Conservation (phyloP, 257 asterid species). For the Fraxinus cuspidata region DNA sequence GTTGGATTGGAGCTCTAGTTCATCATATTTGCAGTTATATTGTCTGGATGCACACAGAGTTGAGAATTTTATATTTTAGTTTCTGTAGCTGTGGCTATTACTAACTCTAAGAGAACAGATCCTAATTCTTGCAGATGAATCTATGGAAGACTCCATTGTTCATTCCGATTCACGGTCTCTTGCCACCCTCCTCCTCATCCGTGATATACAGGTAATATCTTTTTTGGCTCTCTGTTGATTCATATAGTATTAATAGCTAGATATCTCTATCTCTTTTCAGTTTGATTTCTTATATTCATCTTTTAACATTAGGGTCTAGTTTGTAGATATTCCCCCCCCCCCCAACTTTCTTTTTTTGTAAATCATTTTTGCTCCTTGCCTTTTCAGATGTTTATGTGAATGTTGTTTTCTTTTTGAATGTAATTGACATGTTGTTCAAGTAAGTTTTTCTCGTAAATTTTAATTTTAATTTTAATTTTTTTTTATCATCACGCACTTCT, state of each 20-base stretch:
- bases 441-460: too few relatives aligned
- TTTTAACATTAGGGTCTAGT: not conserved
- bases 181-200: constrained; percentile 95
- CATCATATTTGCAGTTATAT: constrained; percentile 12
- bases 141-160: constrained; percentile 90
- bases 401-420: not conserved
- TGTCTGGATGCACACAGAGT: not conserved
- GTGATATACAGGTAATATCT: constrained; percentile 83
- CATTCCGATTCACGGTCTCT: constrained; percentile 96
- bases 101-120: constrained; percentile 87
- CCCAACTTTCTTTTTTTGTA: not conserved
- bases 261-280: constrained; percentile 17
- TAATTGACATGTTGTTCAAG: too few relatives aligned
- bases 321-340: not conserved
- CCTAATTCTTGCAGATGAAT: constrained; percentile 97
- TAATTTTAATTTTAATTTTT: too few relatives aligned
- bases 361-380: not conserved
- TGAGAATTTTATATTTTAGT: constrained; percentile 15
- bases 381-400: not conserved
- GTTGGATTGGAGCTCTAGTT: constrained; percentile 17
- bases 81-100: constrained; percentile 36
- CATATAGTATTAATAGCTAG: constrained; percentile 15
- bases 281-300: constrained; percentile 1
- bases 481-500: too few relatives aligned
- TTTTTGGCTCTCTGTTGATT: constrained; percentile 22